Evolutionary conservation across 225 moss, liverwort and hornwort genomes (phyloP).

Genomic region (Physcomitrium patens): DNA sequence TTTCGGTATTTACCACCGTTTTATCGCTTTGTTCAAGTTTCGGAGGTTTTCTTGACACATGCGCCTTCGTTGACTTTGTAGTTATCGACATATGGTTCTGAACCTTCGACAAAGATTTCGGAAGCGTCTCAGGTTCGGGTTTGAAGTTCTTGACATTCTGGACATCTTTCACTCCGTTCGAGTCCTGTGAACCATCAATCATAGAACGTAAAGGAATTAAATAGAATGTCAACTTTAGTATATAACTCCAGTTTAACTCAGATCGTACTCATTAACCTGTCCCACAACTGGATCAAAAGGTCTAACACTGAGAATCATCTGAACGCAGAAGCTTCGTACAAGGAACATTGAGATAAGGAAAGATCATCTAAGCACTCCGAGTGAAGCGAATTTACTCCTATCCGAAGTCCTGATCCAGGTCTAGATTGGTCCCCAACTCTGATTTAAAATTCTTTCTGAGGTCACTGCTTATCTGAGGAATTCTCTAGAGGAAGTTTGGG

Average conservation of each 20-base stretch:
- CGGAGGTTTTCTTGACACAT: slow-evolving; percentile 39
- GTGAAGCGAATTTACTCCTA: slow-evolving; percentile 34
- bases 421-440: slow-evolving; percentile 17
- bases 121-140: slow-evolving; percentile 26
- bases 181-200: slow-evolving; percentile 32
- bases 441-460: slow-evolving; percentile 5
- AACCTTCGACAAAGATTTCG: slow-evolving; percentile 32
- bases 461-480: slow-evolving; percentile 13
- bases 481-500: slow-evolving; percentile 10
- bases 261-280: not conserved
- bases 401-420: slow-evolving; percentile 26
- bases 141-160: slow-evolving; percentile 33
- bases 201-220: slow-evolving; percentile 11
- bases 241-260: not conserved
- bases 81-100: slow-evolving; percentile 13
- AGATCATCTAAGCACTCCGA: slow-evolving; percentile 57
- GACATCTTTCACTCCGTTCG: slow-evolving; percentile 45
- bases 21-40: slow-evolving; percentile 47
- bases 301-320: too few relatives aligned
- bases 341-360: too few relatives aligned
- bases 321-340: too few relatives aligned
- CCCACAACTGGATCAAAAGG: not conserved
- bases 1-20: slow-evolving; percentile 31
- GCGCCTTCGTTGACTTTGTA: slow-evolving; percentile 39
- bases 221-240: not conserved